Evolutionary conservation across 2,329 filamentous ascomycete species (phyloP).

Genomic region (Sphaerostilbella broomeana): DNA sequence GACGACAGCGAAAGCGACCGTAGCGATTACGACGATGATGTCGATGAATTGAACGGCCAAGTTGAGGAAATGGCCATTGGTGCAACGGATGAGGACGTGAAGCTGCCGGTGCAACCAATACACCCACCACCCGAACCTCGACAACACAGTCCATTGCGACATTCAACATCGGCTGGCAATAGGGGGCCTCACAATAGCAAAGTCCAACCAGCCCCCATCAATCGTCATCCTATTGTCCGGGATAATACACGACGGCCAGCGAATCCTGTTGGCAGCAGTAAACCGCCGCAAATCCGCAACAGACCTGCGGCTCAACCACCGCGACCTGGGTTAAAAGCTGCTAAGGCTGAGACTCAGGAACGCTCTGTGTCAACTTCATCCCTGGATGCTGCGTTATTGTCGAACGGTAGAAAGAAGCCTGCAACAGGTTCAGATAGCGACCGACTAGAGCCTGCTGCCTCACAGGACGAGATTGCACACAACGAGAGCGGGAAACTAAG

Average conservation of each 20-base stretch:
- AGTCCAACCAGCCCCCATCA: slow-evolving; percentile 28
- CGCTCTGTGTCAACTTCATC: slow-evolving; percentile 26
- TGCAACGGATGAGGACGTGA: slow-evolving; percentile 6
- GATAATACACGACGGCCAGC: slow-evolving; percentile 40
- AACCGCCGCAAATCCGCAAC: not conserved
- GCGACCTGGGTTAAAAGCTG: slow-evolving; percentile 3
- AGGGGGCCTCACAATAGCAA: slow-evolving; percentile 24
- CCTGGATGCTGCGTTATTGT: slow-evolving; percentile 28
- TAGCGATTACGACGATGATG: slow-evolving; percentile 40
- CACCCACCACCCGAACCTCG: no score
- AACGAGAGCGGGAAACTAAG: not conserved
- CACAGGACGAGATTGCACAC: not conserved
- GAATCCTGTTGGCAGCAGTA: not conserved
- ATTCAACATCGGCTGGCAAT: slow-evolving; percentile 47
- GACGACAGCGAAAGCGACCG: slow-evolving; percentile 30
- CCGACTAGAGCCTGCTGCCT: slow-evolving; percentile 9
- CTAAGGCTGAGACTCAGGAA: slow-evolving; percentile 12
- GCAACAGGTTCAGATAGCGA: not conserved
- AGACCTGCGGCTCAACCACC: slow-evolving; percentile 1
- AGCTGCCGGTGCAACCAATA: slow-evolving; percentile 38
- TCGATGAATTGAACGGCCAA: slow-evolving; percentile 37
- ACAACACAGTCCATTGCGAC: slow-evolving; percentile 46
- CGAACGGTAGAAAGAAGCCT: slow-evolving; percentile 14
- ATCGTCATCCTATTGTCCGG: slow-evolving; percentile 41
- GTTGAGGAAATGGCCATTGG: slow-evolving; percentile 33